These are phyloP conservation scores for Trapa incisa DNA, from an alignment of 345 rosid genomes.

Conservation along the genomic window DNA sequence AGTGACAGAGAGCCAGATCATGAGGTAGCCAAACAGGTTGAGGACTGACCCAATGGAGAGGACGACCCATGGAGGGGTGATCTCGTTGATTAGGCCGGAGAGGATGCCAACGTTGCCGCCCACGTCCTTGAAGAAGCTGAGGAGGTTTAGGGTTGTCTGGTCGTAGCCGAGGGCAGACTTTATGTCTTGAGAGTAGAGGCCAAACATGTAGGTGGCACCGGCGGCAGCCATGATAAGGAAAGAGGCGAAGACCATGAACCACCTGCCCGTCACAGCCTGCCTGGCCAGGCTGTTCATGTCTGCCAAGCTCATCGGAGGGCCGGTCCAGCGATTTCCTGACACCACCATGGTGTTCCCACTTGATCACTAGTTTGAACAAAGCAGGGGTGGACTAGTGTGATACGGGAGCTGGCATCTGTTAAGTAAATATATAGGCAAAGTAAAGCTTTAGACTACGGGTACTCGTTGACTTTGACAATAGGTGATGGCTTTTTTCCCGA, in stretches of 20 bases:
- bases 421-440: too few relatives aligned
- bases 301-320: background rate
- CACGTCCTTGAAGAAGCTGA: slow-evolving; percentile 55
- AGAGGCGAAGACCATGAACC: slow-evolving; percentile 55
- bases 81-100: slow-evolving; percentile 49
- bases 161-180: slow-evolving; percentile 33
- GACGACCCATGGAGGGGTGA: slow-evolving; percentile 62
- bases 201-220: slow-evolving; percentile 60
- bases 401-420: too few relatives aligned
- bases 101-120: slow-evolving; percentile 46
- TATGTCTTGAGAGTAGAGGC: slow-evolving; percentile 33
- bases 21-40: slow-evolving; percentile 54
- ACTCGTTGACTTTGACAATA: too few relatives aligned
- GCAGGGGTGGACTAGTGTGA: too few relatives aligned
- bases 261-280: slow-evolving; percentile 34
- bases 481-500: too few relatives aligned
- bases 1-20: slow-evolving; percentile 56
- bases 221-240: slow-evolving; percentile 45
- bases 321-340: background rate
- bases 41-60: slow-evolving; percentile 37
- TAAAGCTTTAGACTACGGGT: too few relatives aligned
- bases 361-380: too few relatives aligned
- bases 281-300: slow-evolving; percentile 19
- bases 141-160: slow-evolving; percentile 44
- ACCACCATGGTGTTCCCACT: too few relatives aligned